Percentiles rank a stretch among this genome's conserved stretches.
Evolutionary conservation across 2,329 filamentous ascomycete species (phyloP).

Genomic region (Drechslerella stenobrocha): DNA sequence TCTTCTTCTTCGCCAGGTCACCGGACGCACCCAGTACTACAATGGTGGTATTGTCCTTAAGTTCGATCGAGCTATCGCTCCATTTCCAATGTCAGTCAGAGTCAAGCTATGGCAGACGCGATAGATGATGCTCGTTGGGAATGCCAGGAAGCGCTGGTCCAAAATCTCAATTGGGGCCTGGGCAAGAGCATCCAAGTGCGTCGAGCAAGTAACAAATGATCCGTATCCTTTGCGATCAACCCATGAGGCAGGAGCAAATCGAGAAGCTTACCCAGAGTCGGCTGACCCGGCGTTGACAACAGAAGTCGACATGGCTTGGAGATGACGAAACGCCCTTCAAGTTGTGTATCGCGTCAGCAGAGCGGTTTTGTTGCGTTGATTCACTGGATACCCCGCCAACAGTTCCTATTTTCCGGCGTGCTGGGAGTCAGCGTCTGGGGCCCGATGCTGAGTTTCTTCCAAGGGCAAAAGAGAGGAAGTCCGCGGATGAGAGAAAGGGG

Average conservation of each 20-base stretch:
- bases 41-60: conserved; percentile 98
- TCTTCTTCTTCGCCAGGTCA: conserved; percentile 99
- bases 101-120: neutral
- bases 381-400: conserved; percentile 49
- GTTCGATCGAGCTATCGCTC: conserved; percentile 74
- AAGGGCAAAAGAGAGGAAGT: conserved; percentile 7
- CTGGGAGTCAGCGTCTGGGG: no score
- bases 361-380: conserved; percentile 31
- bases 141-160: neutral
- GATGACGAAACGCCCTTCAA: conserved; percentile 24
- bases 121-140: neutral
- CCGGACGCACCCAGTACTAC: conserved; percentile 95
- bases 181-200: no score
- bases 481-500: conserved; percentile 1
- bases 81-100: conserved; percentile 30
- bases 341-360: conserved; percentile 29
- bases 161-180: no score
- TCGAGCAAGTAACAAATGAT: no score
- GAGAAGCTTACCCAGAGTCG: conserved; percentile 26
- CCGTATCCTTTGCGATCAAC: neutral
- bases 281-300: conserved; percentile 18
- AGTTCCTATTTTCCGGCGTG: conserved; percentile 9
- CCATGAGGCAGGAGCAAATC: conserved; percentile 8
- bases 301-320: conserved; percentile 28
- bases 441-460: no score